A percentile compares a stretch with the other conserved stretches of the same genome.
Evolutionary conservation across 441 rosid genomes (phyloP).

Genomic region (Melastoma candidum): DNA sequence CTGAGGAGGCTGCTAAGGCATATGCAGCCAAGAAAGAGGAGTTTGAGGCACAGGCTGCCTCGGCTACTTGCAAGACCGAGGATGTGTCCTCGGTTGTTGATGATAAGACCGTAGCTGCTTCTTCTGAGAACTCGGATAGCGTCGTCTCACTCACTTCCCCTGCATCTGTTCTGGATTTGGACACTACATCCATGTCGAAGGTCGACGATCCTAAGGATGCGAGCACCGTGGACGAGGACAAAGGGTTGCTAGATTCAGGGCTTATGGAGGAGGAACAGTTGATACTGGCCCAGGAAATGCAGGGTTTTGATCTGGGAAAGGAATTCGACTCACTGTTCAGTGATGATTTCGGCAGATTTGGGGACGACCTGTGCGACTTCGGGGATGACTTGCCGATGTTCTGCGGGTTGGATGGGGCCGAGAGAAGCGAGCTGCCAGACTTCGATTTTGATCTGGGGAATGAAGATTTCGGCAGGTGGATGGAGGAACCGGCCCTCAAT

Average conservation of each 20-base stretch:
- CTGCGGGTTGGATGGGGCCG: conserved; percentile 36
- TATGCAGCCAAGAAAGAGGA: conserved; percentile 60
- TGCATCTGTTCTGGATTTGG: conserved; percentile 32
- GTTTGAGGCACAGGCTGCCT: conserved; percentile 36
- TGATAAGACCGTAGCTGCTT: conserved; percentile 5
- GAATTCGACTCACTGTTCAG: conserved; percentile 39
- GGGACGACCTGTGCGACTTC: conserved; percentile 43
- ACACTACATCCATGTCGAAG: conserved; percentile 29
- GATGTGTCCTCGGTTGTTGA: conserved; percentile 11
- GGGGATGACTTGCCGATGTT: conserved; percentile 36
- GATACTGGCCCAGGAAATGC: conserved; percentile 22
- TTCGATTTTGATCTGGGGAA: conserved; percentile 66
- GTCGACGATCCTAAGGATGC: too few species aligned
- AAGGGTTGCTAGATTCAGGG: too few species aligned
- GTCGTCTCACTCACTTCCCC: conserved; percentile 42
- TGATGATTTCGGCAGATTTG: conserved; percentile 35
- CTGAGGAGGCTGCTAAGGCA: conserved; percentile 80
- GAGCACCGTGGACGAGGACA: too few species aligned
- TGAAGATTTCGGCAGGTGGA: conserved; percentile 38
- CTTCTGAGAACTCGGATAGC: conserved; percentile 34
- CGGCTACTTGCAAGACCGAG: conserved; percentile 24
- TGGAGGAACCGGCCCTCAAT: conserved; percentile 38
- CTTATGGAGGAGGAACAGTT: background rate
- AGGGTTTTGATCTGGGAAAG: conserved; percentile 31
- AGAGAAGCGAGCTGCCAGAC: conserved; percentile 74